phyloP scores from a whole-genome alignment of 176 grass and related monocot genomes.

The Musa schizocarpa region DNA sequence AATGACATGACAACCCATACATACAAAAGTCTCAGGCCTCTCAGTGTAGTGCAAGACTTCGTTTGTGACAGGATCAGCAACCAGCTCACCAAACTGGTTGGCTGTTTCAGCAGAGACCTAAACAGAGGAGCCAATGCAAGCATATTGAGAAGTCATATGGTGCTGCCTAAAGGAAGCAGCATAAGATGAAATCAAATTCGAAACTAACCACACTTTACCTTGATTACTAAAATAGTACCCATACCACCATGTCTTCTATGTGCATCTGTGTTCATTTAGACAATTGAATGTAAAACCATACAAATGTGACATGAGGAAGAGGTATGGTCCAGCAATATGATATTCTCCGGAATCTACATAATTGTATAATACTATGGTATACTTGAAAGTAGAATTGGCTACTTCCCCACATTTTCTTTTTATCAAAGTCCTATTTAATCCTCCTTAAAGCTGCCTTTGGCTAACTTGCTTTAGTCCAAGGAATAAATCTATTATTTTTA shows the following conservation, averaged over 20 bases:
- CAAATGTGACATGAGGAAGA: background rate
- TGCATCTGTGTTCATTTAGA: slow-evolving; percentile 59
- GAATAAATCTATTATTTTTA: too few relatives aligned
- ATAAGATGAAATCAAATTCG: background rate
- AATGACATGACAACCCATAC: slow-evolving; percentile 14
- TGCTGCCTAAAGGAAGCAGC: too few relatives aligned
- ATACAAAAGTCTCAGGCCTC: slow-evolving; percentile 93
- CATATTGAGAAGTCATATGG: too few relatives aligned
- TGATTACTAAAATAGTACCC: slow-evolving; percentile 90
- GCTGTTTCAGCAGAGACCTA: slow-evolving; percentile 90
- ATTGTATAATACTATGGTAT: too few relatives aligned
- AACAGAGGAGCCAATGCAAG: background rate
- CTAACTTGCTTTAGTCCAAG: too few relatives aligned
- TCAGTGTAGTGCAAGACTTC: slow-evolving; percentile 92
- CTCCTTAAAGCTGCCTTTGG: too few relatives aligned
- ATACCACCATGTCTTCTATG: slow-evolving; percentile 93
- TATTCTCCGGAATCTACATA: too few relatives aligned
- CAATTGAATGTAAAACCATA: slow-evolving; percentile 6
- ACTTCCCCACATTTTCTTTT: too few relatives aligned
- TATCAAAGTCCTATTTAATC: too few relatives aligned
- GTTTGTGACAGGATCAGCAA: slow-evolving; percentile 83
- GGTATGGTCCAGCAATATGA: background rate
- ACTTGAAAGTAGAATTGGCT: too few relatives aligned
- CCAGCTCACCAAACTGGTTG: slow-evolving; percentile 90
- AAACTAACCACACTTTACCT: slow-evolving; percentile 28